Evolutionary conservation across 148 eudicot genomes (phyloP).

Genomic region (Heliosperma pusillum): DNA sequence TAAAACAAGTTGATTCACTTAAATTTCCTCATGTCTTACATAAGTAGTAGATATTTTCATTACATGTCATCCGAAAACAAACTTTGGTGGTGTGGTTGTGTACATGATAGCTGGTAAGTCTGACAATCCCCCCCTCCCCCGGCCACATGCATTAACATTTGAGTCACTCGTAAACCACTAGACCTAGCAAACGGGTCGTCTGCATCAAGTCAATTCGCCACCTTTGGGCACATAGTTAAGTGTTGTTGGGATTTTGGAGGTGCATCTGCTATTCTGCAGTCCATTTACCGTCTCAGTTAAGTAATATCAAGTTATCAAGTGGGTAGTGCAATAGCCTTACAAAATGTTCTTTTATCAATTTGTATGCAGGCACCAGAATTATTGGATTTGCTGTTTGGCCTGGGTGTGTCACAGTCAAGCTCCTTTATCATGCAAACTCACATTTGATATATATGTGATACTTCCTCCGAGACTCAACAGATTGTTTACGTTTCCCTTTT

Average conservation of each 20-base stretch:
- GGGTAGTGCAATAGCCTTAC: slow-evolving; percentile 17
- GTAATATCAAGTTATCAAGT: background rate
- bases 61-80: background rate
- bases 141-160: too few relatives aligned
- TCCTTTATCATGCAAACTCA: background rate
- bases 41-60: background rate
- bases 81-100: background rate
- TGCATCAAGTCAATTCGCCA: too few relatives aligned
- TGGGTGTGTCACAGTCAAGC: slow-evolving; percentile 42
- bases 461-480: too few relatives aligned
- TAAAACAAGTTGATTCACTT: background rate
- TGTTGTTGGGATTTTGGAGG: background rate
- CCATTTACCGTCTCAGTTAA: slow-evolving; percentile 1
- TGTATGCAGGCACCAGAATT: slow-evolving; percentile 86
- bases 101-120: too few relatives aligned
- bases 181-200: too few relatives aligned
- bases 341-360: slow-evolving; percentile 19
- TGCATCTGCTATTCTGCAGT: slow-evolving; percentile 1
- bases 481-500: too few relatives aligned
- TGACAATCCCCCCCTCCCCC: too few relatives aligned
- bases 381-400: slow-evolving; percentile 61
- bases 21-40: background rate
- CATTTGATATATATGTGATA: slow-evolving; percentile 8
- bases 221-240: too few relatives aligned
- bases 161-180: too few relatives aligned